Conservation (phyloP, 257 asterid genomes). For the Nicotiana sylvestris region DNA sequence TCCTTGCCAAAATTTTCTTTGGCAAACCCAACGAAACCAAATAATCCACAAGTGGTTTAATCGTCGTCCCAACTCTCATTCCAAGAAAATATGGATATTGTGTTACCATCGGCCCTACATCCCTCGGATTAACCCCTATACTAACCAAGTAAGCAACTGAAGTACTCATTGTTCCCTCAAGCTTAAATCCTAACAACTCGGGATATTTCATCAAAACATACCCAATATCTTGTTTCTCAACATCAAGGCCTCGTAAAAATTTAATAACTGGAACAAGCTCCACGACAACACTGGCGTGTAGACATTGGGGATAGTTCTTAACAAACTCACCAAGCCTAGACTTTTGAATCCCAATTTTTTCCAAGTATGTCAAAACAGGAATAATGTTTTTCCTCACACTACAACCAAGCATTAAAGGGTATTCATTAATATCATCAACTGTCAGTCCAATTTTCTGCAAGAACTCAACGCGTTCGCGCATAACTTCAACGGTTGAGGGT, state of each 20-base stretch:
- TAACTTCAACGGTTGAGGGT: conserved; percentile 85
- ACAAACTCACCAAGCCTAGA: conserved; percentile 75
- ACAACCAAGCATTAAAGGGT: conserved; percentile 84
- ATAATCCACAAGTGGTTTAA: conserved; percentile 87
- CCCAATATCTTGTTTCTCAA: conserved; percentile 81
- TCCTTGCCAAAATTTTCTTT: conserved; percentile 62
- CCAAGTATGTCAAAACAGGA: conserved; percentile 81
- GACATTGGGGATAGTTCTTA: conserved; percentile 75
- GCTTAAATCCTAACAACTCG: conserved; percentile 80
- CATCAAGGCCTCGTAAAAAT: conserved; percentile 83
- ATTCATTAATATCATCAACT: conserved; percentile 75
- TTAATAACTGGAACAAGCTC: conserved; percentile 80
- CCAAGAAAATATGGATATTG: conserved; percentile 89
- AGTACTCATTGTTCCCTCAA: conserved; percentile 93
- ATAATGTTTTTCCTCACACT: conserved; percentile 78
- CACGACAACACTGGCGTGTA: conserved; percentile 83
- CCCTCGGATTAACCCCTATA: conserved; percentile 84
- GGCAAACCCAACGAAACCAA: conserved; percentile 78
- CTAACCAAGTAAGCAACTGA: conserved; percentile 86
- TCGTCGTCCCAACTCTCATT: conserved; percentile 91
- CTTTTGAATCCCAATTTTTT: conserved; percentile 78
- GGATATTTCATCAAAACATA: conserved; percentile 87
- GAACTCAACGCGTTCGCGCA: conserved; percentile 87
- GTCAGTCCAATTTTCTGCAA: conserved; percentile 80
- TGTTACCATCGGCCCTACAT: conserved; percentile 95